Evolutionary conservation across 1,139 yeast species (phyloP).

Genomic region (Yamadazyma siamensis): DNA sequence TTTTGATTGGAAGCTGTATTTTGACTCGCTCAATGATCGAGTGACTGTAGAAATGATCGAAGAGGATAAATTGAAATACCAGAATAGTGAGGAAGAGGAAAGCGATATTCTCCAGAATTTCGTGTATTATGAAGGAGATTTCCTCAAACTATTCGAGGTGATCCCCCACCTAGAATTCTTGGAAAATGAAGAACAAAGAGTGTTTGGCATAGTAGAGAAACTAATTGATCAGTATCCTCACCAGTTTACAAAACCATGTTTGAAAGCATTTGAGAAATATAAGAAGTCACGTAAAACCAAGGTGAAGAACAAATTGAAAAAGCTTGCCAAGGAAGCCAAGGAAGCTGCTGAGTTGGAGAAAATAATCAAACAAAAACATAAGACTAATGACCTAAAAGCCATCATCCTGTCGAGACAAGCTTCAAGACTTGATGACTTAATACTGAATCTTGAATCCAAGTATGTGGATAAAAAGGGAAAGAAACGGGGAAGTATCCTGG

Average conservation of each 20-base stretch:
- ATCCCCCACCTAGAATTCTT: conserved; percentile 73
- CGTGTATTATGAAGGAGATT: conserved; percentile 63
- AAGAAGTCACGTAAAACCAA: conserved; percentile 42
- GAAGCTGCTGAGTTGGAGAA: conserved; percentile 65
- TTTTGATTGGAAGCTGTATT: conserved; percentile 64
- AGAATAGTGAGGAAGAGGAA: conserved; percentile 62
- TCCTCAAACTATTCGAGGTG: conserved; percentile 63
- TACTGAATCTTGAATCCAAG: conserved; percentile 52
- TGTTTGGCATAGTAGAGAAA: conserved; percentile 50
- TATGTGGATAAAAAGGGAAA: conserved; percentile 42
- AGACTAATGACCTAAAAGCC: conserved; percentile 46
- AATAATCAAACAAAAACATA: conserved; percentile 39
- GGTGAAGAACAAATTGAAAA: conserved; percentile 44
- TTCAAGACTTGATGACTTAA: conserved; percentile 45
- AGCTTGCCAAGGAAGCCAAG: conserved; percentile 56
- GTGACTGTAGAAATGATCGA: conserved; percentile 74
- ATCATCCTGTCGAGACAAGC: conserved; percentile 47
- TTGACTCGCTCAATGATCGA: conserved; percentile 53
- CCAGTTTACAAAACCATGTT: conserved; percentile 46
- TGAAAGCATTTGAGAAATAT: conserved; percentile 53
- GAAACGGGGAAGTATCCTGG: conserved; percentile 34
- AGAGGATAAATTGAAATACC: conserved; percentile 64
- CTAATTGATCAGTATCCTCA: conserved; percentile 53
- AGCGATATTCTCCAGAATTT: conserved; percentile 62
- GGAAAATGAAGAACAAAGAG: conserved; percentile 58